These are phyloP conservation scores for Clonostachys chloroleuca DNA, from an alignment of 2,329 filamentous ascomycete genomes.

Conservation along the genomic window DNA sequence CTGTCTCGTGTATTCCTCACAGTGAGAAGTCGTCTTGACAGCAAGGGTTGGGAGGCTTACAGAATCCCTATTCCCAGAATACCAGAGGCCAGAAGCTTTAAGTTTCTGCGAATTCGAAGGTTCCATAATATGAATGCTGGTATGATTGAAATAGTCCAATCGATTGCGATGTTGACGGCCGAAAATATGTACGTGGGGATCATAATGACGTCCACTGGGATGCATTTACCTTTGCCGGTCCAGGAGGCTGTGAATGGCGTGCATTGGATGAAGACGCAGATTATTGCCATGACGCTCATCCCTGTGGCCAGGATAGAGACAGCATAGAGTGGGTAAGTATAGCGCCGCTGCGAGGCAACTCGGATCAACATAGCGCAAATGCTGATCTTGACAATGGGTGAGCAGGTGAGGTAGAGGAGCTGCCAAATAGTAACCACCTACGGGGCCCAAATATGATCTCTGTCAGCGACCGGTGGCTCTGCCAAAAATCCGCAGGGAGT, in stretches of 20 bases:
- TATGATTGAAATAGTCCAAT: conserved; percentile 13
- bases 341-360: conserved; percentile 3
- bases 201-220: conserved; percentile 10
- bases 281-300: conserved; percentile 1
- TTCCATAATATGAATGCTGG: conserved; percentile 10
- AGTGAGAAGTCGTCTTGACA: background rate
- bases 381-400: conserved; percentile 7
- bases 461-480: no score
- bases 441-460: no score
- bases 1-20: background rate
- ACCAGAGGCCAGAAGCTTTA: conserved; percentile 1
- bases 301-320: background rate
- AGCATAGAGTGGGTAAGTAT: background rate
- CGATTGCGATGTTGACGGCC: conserved; percentile 18
- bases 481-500: no score
- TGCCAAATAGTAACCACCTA: background rate
- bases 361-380: conserved; percentile 8
- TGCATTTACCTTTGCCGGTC: conserved; percentile 10
- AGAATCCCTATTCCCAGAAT: conserved; percentile 5
- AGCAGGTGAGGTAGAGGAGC: conserved; percentile 1
- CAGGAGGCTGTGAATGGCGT: conserved; percentile 8
- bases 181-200: conserved; percentile 20
- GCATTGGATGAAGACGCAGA: conserved; percentile 6
- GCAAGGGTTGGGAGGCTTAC: background rate
- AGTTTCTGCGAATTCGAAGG: conserved; percentile 5